These are phyloP conservation scores for Odontarrhena argentea DNA, from an alignment of 345 rosid species.

Conservation along the genomic window DNA sequence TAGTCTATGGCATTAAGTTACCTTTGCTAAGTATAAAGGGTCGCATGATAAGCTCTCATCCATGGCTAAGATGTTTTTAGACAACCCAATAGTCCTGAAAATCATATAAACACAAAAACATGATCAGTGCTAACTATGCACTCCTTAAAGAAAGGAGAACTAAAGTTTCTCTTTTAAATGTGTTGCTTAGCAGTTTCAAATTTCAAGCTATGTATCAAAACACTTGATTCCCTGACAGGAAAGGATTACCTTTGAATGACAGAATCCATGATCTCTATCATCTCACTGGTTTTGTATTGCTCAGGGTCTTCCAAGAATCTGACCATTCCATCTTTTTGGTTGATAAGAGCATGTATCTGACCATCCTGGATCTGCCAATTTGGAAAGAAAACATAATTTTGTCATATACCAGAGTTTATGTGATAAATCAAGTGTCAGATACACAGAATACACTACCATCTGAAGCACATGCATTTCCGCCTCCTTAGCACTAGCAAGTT, in stretches of 20 bases:
- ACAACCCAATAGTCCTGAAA: slow-evolving; percentile 76
- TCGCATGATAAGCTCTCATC: slow-evolving; percentile 82
- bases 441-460: slow-evolving; percentile 57
- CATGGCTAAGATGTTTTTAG: slow-evolving; percentile 76
- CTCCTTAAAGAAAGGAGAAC: neutral
- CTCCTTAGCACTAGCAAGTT: slow-evolving; percentile 74
- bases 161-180: neutral
- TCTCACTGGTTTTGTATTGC: slow-evolving; percentile 84
- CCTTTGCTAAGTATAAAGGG: slow-evolving; percentile 80
- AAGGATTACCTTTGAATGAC: slow-evolving; percentile 73
- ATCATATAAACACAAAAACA: slow-evolving; percentile 9
- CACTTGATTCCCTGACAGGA: slow-evolving; percentile 12
- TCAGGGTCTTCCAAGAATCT: slow-evolving; percentile 98
- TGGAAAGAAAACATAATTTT: neutral
- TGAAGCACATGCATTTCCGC: slow-evolving; percentile 99
- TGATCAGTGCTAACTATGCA: neutral
- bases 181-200: neutral
- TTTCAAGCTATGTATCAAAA: slow-evolving; percentile 7
- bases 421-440: slow-evolving; percentile 18
- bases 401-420: neutral
- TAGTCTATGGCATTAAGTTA: slow-evolving; percentile 35
- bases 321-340: slow-evolving; percentile 99
- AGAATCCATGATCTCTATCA: slow-evolving; percentile 81
- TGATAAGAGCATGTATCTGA: slow-evolving; percentile 92
- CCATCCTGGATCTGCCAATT: slow-evolving; percentile 84